phyloP scores from a whole-genome alignment of 345 rosid species.

The Eucalyptus paniculata region DNA sequence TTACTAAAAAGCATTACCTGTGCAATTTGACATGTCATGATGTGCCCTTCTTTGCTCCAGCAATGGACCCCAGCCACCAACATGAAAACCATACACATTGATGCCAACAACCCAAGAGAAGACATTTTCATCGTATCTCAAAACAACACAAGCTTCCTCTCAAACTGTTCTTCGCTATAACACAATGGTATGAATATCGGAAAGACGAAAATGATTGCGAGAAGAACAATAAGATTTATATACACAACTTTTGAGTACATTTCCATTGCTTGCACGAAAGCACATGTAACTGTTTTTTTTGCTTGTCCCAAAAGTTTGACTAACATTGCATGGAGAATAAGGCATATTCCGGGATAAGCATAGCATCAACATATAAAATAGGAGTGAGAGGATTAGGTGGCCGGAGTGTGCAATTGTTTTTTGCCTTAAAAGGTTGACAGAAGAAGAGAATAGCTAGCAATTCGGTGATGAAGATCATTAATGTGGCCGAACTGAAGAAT shows the following conservation, averaged over 20 bases:
- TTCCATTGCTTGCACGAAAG: slow-evolving; percentile 51
- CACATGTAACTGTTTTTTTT: background rate
- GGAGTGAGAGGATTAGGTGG: background rate
- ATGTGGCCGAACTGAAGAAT: background rate
- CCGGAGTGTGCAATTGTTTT: background rate
- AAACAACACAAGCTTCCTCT: background rate
- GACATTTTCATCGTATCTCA: background rate
- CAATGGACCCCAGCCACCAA: slow-evolving; percentile 25
- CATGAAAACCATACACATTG: slow-evolving; percentile 11
- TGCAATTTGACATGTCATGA: slow-evolving; percentile 77
- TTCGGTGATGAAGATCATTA: background rate
- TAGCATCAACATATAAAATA: background rate
- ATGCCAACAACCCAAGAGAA: slow-evolving; percentile 3
- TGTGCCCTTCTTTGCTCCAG: slow-evolving; percentile 97
- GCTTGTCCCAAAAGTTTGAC: slow-evolving; percentile 6
- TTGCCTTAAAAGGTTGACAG: slow-evolving; percentile 3
- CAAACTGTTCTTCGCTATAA: background rate
- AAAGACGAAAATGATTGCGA: background rate
- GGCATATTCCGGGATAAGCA: slow-evolving; percentile 23
- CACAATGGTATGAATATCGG: background rate
- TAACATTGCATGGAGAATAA: background rate
- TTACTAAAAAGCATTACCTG: slow-evolving; percentile 26
- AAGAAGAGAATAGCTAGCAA: background rate
- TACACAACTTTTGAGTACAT: background rate
- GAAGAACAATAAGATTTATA: background rate